Conservation (phyloP, 139 green algal species). For the Eudorina sp. region DNA sequence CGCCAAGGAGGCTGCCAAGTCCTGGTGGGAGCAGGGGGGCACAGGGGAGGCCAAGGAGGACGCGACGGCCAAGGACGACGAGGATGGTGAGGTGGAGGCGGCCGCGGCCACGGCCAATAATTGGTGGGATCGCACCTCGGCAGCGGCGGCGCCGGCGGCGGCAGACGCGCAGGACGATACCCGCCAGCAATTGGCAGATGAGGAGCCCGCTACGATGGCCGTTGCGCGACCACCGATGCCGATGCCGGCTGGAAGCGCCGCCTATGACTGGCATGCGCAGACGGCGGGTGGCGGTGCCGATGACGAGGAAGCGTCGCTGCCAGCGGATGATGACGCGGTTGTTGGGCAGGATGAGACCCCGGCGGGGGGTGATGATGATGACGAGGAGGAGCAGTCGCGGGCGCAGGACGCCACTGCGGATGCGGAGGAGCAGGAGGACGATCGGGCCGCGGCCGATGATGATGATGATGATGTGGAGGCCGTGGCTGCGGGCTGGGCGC, state of each 20-base stretch:
- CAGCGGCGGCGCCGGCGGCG: too few species aligned
- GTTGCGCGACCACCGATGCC: background rate
- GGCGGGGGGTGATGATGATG: background rate
- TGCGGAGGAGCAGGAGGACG: constrained; percentile 6
- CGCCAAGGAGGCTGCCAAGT: background rate
- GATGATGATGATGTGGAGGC: too few species aligned
- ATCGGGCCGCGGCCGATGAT: too few species aligned
- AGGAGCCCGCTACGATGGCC: too few species aligned
- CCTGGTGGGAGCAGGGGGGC: background rate
- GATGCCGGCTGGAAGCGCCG: too few species aligned
- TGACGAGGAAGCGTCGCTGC: background rate
- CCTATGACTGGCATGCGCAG: too few species aligned
- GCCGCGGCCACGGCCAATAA: too few species aligned
- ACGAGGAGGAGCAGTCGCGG: too few species aligned
- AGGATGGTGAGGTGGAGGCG: background rate
- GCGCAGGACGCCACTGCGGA: background rate
- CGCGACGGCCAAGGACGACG: background rate
- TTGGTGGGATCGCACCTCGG: too few species aligned
- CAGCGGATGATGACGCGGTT: background rate
- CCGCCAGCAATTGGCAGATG: too few species aligned
- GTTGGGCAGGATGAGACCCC: background rate
- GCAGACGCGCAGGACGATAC: too few species aligned
- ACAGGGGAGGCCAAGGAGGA: background rate
- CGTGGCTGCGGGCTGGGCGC: too few species aligned
- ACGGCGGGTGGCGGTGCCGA: background rate